Evolutionary conservation across 2,329 filamentous ascomycete genomes (phyloP).

Genomic region (Venturia oleaginea): DNA sequence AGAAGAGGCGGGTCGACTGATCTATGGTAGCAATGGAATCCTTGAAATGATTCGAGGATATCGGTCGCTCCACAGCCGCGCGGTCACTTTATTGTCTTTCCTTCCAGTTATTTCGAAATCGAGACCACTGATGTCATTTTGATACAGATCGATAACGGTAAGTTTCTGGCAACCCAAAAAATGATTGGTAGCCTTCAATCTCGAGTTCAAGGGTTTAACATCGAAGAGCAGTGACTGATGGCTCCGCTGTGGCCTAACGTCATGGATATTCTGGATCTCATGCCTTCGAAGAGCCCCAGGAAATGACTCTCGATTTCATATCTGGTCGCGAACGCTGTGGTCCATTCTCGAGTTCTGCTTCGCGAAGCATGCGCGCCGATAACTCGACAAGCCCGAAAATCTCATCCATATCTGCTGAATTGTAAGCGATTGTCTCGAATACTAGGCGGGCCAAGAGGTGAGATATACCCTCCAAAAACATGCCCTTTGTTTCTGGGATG

Average conservation of each 20-base stretch:
- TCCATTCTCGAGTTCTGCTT: constrained; percentile 5
- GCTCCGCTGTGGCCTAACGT: background rate
- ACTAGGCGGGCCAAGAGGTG: background rate
- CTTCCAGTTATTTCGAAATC: too few species aligned
- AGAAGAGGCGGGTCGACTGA: too few species aligned
- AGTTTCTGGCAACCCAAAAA: too few species aligned
- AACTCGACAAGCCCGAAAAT: constrained; percentile 45
- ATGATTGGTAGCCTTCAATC: too few species aligned
- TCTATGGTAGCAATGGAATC: too few species aligned
- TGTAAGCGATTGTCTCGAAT: background rate
- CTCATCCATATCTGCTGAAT: constrained; percentile 44
- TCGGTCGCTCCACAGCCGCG: too few species aligned
- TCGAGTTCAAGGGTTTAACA: too few species aligned
- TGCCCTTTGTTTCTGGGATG: constrained; percentile 64
- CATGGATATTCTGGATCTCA: background rate
- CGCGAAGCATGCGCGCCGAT: constrained; percentile 3
- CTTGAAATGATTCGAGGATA: too few species aligned
- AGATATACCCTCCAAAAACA: constrained; percentile 16
- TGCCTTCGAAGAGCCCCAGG: background rate
- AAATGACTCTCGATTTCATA: background rate
- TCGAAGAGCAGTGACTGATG: background rate
- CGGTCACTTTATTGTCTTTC: too few species aligned
- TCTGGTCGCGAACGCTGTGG: background rate
- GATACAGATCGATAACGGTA: too few species aligned
- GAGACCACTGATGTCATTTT: too few species aligned